phyloP scores from a whole-genome alignment of 164 flowering plant species.

The Macadamia tetraphylla region DNA sequence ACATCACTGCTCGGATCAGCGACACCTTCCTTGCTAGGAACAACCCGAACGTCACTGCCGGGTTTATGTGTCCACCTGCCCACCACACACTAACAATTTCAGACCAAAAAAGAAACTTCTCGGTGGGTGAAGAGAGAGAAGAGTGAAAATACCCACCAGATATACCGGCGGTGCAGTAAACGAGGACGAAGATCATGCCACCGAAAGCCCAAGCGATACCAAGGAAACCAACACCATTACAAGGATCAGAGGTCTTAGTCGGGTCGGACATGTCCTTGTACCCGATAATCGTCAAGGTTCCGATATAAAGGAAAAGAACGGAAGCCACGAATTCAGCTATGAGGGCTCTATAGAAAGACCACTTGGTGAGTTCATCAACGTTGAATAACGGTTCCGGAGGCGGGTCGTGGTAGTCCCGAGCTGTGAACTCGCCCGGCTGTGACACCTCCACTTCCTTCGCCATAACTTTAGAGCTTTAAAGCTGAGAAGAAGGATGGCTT shows the following conservation, averaged over 20 bases:
- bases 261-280: constrained; percentile 39
- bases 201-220: constrained; percentile 80
- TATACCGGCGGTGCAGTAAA: constrained; percentile 73
- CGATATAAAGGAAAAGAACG: constrained; percentile 53
- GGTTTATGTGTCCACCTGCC: constrained; percentile 93
- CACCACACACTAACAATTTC: no score
- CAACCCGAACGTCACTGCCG: constrained; percentile 86
- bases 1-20: constrained; percentile 53
- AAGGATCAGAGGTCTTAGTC: constrained; percentile 14
- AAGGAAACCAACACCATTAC: constrained; percentile 62
- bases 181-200: constrained; percentile 67
- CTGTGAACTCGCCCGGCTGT: constrained; percentile 21
- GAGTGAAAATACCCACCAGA: constrained; percentile 44
- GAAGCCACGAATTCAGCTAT: constrained; percentile 70
- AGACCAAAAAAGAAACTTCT: no score
- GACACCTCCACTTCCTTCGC: constrained; percentile 41
- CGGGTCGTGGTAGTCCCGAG: constrained; percentile 62
- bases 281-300: constrained; percentile 56
- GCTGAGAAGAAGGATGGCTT: no score
- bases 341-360: constrained; percentile 68
- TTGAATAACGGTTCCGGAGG: constrained; percentile 57
- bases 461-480: constrained; percentile 19
- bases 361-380: constrained; percentile 34
- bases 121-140: no score
- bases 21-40: constrained; percentile 84